Base-by-base conservation (phyloP, 345 rosid genomes). In the Garcia nutans region DNA sequence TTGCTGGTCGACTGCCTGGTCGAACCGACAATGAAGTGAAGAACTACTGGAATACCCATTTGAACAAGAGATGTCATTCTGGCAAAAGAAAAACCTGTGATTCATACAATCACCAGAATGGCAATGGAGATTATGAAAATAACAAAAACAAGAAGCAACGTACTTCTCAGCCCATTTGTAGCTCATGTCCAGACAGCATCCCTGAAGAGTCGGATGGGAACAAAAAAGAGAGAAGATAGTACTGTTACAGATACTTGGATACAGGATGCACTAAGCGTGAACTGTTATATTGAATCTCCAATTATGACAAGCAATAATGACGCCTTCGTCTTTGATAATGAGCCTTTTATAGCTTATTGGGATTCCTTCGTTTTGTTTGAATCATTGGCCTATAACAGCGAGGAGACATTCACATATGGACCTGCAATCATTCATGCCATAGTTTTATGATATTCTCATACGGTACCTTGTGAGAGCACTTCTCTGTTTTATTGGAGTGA, bases 1-100 rank as follows among this genome's bases (percentile, higher is more conserved):
- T 93, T 3, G 96, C 96, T 0, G 94, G 97, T 49, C 87, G 96
- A 20, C 91, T 91, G 74, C 97, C 97, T 0, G 97, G 97, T 78
- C 87, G 97, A 55, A 93, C 96, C 9, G 97, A 93, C 68, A 93
- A 93, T 41, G 97, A 93, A 72, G 92, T 91, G 77, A 91, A 93
- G 81, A 93, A 93, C 90, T 91, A 91, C 74, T 93, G 96, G 97
- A 91, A 93, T 86, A 91, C 97, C 52, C 94, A 91, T 93, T 82
- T 91, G 84, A 91, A 85, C 87, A 93, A 88, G 88, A 87, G 84
- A 71, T 22, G 76, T 44, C 76, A 23, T 55, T 13, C 64, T 23
- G 85, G 81, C 49, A 85, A 80, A 83, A 80, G 83, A 68, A 86
- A 83, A 79, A 65, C 72, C 47, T 28, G 41, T 0, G 81, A 76